Base-by-base conservation (phyloP, 176 grass and related monocot species). In the Pharus latifolius region DNA sequence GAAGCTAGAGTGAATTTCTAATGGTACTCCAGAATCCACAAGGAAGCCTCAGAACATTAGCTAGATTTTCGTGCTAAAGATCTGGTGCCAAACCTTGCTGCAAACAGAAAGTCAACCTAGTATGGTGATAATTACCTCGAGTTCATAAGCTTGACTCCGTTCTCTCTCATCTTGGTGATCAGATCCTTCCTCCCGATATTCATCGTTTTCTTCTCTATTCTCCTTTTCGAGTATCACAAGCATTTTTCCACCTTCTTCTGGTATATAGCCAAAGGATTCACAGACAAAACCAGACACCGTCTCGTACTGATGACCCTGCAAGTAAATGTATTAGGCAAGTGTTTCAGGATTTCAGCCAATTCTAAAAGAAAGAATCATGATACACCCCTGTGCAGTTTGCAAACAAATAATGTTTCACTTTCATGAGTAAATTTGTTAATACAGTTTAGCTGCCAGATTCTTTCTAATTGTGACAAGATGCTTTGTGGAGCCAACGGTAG, bases 271-370 rank as follows among this genome's bases (percentile, higher is more conserved):
- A 85, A 97, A 97, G 23, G 78, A 84, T 71, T 80, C 93, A 58
- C 93, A 97, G 34, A 97, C 93, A 90, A 97, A 97, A 67, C 93
- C 93, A 62, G 89, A 97, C 30, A 97, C 93, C 0, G 83, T 92
- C 70, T 97, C 93, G 77, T 97, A 92, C 61, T 87, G 89, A 85
- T 97, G 89, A 44, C 86, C 89, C 83, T 96, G 81, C 16, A 81
- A 83, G 61, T 24, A 67, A 15, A 75, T 22, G 65, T 9, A 51
- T 82, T 70, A 70, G 14, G 41, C 14, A 54, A 35, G 18, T 74
- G 17, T 6, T 46, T 69, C 49, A 71, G 5, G 2, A 49, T 81
- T 78, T 44, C 37, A 77, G 29, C 51, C 29, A 54, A 65, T 68
- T 72, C 43, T 24, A 81, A 57, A 34, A 65, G 12, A 84, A 68